Percentiles rank a stretch among this genome's conserved stretches.
Evolutionary conservation across 2,329 filamentous ascomycete genomes (phyloP).

Genomic region (Nannizziopsis arthrosporioides): DNA sequence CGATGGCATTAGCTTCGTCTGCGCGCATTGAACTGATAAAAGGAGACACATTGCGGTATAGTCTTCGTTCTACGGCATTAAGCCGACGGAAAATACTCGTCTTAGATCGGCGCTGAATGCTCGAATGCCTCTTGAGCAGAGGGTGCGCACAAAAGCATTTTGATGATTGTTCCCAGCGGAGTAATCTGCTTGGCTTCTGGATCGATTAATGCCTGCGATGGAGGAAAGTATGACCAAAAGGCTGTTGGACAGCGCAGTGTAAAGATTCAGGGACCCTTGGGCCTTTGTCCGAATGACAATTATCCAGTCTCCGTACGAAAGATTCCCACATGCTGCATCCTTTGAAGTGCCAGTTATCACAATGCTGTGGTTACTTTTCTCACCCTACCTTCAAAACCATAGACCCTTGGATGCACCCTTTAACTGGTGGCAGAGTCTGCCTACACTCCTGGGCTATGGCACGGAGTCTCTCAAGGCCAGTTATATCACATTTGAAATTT

Average conservation of each 20-base stretch:
- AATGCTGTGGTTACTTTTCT: neutral
- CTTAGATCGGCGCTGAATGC: slow-evolving; percentile 24
- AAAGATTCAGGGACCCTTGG: slow-evolving; percentile 28
- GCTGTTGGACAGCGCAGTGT: slow-evolving; percentile 20
- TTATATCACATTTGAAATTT: slow-evolving; percentile 20
- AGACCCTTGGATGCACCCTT: slow-evolving; percentile 24
- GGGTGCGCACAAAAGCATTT: slow-evolving; percentile 26
- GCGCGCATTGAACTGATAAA: slow-evolving; percentile 8
- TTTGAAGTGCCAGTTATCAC: slow-evolving; percentile 3
- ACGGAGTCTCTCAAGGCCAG: slow-evolving; percentile 11
- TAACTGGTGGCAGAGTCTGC: slow-evolving; percentile 20
- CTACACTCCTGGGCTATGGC: slow-evolving; percentile 14
- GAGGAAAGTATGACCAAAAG: slow-evolving; percentile 36
- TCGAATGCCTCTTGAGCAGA: slow-evolving; percentile 17
- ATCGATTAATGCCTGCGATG: slow-evolving; percentile 35
- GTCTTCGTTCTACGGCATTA: slow-evolving; percentile 17
- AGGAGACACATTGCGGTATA: slow-evolving; percentile 11
- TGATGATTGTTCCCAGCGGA: slow-evolving; percentile 31
- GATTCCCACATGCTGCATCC: slow-evolving; percentile 29
- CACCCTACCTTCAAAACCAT: slow-evolving; percentile 21
- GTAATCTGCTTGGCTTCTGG: slow-evolving; percentile 37
- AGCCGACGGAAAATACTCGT: slow-evolving; percentile 26
- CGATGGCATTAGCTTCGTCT: slow-evolving; percentile 10
- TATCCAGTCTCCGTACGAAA: slow-evolving; percentile 31
- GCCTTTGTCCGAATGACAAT: slow-evolving; percentile 32